A percentile compares a stretch with the other conserved stretches of the same genome.
Conservation (phyloP, 345 rosid genomes). For the Excoecaria agallocha region DNA sequence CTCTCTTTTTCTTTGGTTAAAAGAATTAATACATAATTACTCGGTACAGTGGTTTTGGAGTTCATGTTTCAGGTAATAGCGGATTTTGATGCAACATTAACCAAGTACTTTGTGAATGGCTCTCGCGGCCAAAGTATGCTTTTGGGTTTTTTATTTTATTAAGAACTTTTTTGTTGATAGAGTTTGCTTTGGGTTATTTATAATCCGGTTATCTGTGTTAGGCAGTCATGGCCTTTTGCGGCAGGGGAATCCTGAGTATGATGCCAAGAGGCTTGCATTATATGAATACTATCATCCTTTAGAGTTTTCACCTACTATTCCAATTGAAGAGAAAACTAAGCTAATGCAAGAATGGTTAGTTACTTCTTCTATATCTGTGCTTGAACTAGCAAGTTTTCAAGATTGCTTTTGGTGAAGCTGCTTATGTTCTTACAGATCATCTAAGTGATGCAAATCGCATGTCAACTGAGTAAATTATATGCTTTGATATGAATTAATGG, state of each 20-base stretch:
- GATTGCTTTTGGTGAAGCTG: not conserved
- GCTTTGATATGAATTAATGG: not conserved
- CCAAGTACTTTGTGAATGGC: slow-evolving; percentile 61
- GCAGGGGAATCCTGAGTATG: slow-evolving; percentile 66
- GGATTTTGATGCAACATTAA: slow-evolving; percentile 83
- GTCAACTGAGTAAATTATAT: not conserved
- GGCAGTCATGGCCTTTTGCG: slow-evolving; percentile 83
- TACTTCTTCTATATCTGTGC: not conserved
- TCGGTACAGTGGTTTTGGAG: not conserved
- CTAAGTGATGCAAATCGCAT: not conserved
- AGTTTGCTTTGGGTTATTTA: not conserved
- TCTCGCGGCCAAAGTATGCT: slow-evolving; percentile 63
- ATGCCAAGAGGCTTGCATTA: slow-evolving; percentile 70
- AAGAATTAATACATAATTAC: not conserved
- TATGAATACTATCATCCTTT: slow-evolving; percentile 72
- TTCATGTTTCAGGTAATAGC: slow-evolving; percentile 53
- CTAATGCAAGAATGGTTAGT: slow-evolving; percentile 93
- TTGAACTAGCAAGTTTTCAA: not conserved
- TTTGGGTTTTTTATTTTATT: not conserved
- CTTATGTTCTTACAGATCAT: not conserved
- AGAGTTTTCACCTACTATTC: slow-evolving; percentile 65
- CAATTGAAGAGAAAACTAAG: slow-evolving; percentile 72
- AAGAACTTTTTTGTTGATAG: not conserved
- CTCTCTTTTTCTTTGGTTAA: not conserved
- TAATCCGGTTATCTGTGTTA: not conserved